Base-by-base conservation (phyloP, 345 rosid species). In the Raphanus raphanistrum region DNA sequence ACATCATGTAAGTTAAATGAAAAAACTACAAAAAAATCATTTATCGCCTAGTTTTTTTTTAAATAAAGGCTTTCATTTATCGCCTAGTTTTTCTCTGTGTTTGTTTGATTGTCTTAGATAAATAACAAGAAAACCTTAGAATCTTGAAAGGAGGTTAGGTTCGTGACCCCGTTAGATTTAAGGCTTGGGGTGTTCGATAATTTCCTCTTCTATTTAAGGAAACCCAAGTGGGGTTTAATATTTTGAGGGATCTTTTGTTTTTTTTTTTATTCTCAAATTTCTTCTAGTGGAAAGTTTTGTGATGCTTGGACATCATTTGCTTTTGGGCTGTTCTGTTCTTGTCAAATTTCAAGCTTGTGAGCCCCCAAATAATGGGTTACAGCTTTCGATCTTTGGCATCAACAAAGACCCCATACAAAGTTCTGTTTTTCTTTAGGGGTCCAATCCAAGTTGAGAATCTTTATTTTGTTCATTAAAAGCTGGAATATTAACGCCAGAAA, bases 1-100 rank as follows among this genome's bases (percentile, higher is more conserved):
- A 86, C 70, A 90, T 95, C 85, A 86, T 86, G 99, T 93, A 81
- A 90, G 97, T 76, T 11, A 13, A n/a, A 38, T 17, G 21, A 1
- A 15, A 45, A 4, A 68, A 2, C 26, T 31, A 5, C 31, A 2
- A 12, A 12, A 48, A 13, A 11, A 1, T 13, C 32, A 27, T n/a
- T 10, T 11, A 11, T 58, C 16, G 11, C 63, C 12, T 26, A 26
- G 63, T 27, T 58, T 6, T 8, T 70, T n/a, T n/a, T n/a, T n/a
- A n/a, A n/a, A n/a, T n/a, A n/a, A n/a, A n/a, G n/a, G n/a, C n/a
- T n/a, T n/a, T 13, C 32, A 27, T n/a, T 10, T 11, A 11, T 58
- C 16, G 11, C 63, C 12, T 26, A 26, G 63, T 27, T 58, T 6
- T 8, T 70, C 77, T 66, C n/a, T 66, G 6, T 77, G 29, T 62